A percentile compares a stretch with the other conserved stretches of the same genome.
phyloP scores from a whole-genome alignment of 352 stramenopile genomes.

The Pseudoperonospora humuli region DNA sequence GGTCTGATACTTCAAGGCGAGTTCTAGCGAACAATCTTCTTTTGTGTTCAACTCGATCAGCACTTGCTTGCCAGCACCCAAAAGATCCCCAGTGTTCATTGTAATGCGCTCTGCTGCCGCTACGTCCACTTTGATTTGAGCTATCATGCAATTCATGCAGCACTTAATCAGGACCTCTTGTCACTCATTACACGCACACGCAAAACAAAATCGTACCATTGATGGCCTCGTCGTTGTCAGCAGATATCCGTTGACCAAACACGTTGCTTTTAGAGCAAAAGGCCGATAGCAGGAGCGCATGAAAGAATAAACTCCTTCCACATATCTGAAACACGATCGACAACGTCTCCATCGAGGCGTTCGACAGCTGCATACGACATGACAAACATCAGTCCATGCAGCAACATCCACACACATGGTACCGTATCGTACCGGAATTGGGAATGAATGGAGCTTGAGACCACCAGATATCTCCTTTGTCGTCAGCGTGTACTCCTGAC shows the following conservation, averaged over 20 bases:
- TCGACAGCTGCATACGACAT: slow-evolving; percentile 30
- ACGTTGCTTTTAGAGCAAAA: slow-evolving; percentile 66
- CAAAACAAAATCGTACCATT: slow-evolving; percentile 33
- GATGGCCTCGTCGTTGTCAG: slow-evolving; percentile 53
- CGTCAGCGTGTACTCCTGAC: slow-evolving; percentile 71
- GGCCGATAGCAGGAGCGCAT: slow-evolving; percentile 64
- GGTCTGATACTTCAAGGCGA: slow-evolving; percentile 51
- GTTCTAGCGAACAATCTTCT: slow-evolving; percentile 52
- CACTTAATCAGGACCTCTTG: not conserved
- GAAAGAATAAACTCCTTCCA: slow-evolving; percentile 81
- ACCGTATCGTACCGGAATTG: slow-evolving; percentile 48
- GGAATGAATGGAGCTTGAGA: slow-evolving; percentile 70
- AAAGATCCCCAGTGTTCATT: slow-evolving; percentile 60
- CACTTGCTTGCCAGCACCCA: slow-evolving; percentile 45
- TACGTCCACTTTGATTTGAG: slow-evolving; percentile 75
- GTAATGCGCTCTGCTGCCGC: slow-evolving; percentile 69
- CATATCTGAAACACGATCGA: slow-evolving; percentile 69
- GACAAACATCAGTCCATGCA: slow-evolving; percentile 6
- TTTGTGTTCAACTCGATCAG: slow-evolving; percentile 66
- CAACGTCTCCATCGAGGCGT: slow-evolving; percentile 55
- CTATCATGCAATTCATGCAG: slow-evolving; percentile 15
- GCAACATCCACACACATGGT: not conserved
- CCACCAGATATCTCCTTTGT: slow-evolving; percentile 84
- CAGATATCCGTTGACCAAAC: slow-evolving; percentile 55
- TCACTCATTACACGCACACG: not conserved